phyloP scores from a whole-genome alignment of 176 grass and related monocot genomes.

The Eleusine indica region DNA sequence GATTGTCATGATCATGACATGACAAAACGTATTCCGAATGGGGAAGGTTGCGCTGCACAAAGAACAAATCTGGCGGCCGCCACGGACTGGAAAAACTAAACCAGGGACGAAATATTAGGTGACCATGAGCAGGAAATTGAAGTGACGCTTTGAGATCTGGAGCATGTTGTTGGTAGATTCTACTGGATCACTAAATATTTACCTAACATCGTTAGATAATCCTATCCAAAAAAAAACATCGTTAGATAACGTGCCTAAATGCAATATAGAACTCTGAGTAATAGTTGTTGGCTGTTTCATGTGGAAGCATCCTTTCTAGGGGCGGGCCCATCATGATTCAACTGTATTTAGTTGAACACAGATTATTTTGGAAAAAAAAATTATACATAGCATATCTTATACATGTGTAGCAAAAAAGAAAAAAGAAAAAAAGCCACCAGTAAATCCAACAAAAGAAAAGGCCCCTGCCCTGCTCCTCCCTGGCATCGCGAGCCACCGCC shows the following conservation, averaged over 20 bases:
- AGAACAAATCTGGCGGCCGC: slow-evolving; percentile 30
- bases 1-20: slow-evolving; percentile 13
- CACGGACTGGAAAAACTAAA: slow-evolving; percentile 16
- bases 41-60: slow-evolving; percentile 25
- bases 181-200: neutral
- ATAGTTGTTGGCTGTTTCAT: neutral
- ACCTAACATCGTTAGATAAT: neutral
- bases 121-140: neutral
- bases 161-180: neutral
- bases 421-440: no score
- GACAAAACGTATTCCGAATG: neutral
- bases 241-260: neutral
- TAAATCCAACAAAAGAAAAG: no score
- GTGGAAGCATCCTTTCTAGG: neutral
- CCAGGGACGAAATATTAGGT: neutral
- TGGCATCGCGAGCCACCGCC: no score
- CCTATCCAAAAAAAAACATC: neutral
- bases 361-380: no score
- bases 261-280: neutral
- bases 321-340: no score
- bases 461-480: no score
- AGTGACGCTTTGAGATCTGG: neutral
- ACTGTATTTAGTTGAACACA: no score
- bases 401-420: no score
- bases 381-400: no score